Evolutionary conservation across 257 asterid genomes (phyloP), one percentile per base, ranked within the genome.

Genomic region (Gentiana macrophylla): DNA sequence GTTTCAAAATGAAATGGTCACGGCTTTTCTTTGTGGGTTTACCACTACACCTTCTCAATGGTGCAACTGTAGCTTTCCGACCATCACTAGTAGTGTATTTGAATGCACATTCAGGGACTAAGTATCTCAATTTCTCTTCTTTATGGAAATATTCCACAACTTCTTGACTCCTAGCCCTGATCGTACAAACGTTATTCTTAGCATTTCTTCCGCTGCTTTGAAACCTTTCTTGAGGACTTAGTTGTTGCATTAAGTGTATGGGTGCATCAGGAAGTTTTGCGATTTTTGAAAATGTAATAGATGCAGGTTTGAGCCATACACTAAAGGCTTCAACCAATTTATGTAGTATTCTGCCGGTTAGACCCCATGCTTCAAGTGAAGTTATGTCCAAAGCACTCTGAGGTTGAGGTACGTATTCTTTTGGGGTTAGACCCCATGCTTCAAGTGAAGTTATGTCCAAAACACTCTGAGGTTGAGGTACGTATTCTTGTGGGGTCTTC

Each of bases 81-180:
- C 70, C 72, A 32, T 69, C 67, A 49, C 70, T 37, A 32, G 72
- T 4, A 11, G 79, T 65, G 9, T 73, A 57, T 1, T 35, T 0
- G 58, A 71, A 68, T 3, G 66, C 53, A 6, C 37, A 32, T 7
- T 62, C 61, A 0, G 74, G 74, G 11, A 68, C 49, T 44, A 35
- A 56, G 50, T 73, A 73, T 62, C 79, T 37, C 35, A 69, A 11
- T 8, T 57, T 54, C 55, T 73, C 79, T 62, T 73, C 72, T 56
- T 6, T 54, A 1, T 33, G 79, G 24, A 73, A 73, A 53, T 69
- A 62, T 10, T 44, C 66, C 62, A 55, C 61, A 35, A 73, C 53
- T 60, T 8, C 61, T 8, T 56, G 56, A 37, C 65, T 37, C 48
- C 65, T 72, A 3, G 60, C 64, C 7, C 56, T 7, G 4, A 72